Evolutionary conservation across 768 basidiomycete genomes (phyloP), one percentile per base, ranked within the genome.

Genomic region (Russula olivacea): DNA sequence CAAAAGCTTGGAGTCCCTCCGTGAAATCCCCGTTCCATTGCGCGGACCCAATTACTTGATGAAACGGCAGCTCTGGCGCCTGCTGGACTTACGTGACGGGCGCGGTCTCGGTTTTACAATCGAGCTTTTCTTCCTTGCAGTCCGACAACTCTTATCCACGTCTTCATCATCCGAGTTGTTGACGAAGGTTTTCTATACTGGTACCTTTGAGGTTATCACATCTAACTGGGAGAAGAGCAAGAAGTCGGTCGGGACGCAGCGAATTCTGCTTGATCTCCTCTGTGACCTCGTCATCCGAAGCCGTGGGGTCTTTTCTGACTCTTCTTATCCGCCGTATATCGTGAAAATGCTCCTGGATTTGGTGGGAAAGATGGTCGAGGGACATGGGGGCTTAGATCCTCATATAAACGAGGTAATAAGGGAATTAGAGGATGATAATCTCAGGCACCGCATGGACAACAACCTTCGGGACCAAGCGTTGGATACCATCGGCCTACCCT

Each of bases 71-170:
- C 11, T 61, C 3, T 61, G 47, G 54, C 61, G 61, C 23, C 38
- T 61, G 15, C 38, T 40, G 45, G 61, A 61, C 32, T 8, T 61
- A 23, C 47, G 48, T 11, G 54, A 61, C n/a, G 38, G 54, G 1
- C 5, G 38, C 7, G 48, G 61, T 12, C 54, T 61, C 3, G 54
- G 61, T 0, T 50, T 34, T 50, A 49, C 54, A 2, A 14, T 61
- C 14, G 60, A 61, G 6, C 60, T 61, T 21, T 55, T 55, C 38
- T 61, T 61, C 53, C 54, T 61, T 17, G n/a, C 54, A 17, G 38
- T 50, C n/a, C 40, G 54, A 50, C 47, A 61, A 45, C 2, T 50
- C 23, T 41, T 4, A 40, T 30, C 36, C 11, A 12, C 17, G 7
- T 9, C 48, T 15, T 21, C 28, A 14, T 51, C 38, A 0, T 2